A percentile compares a stretch with the other conserved stretches of the same genome.
phyloP scores from a whole-genome alignment of 768 basidiomycete species.

The Pholiota microspora region DNA sequence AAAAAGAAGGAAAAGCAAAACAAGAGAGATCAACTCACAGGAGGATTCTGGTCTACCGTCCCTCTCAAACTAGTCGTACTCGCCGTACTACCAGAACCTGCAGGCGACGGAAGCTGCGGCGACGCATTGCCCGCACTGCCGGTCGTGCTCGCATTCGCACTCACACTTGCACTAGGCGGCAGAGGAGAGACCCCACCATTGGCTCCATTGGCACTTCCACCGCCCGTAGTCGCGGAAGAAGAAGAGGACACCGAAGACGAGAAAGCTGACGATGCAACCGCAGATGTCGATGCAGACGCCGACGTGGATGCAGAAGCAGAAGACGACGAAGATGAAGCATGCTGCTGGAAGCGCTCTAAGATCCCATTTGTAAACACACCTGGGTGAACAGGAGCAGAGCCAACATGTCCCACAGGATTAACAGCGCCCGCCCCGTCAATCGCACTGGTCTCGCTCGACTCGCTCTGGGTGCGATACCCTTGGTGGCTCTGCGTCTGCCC shows the following conservation, averaged over 20 bases:
- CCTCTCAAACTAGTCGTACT: constrained; percentile 41
- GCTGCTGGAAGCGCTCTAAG: constrained; percentile 5
- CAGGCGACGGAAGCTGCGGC: constrained; percentile 76
- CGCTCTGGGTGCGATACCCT: constrained; percentile 14
- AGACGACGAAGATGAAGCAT: constrained; percentile 1
- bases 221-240: constrained; percentile 3
- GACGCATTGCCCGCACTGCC: constrained; percentile 48
- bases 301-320: constrained; percentile 7
- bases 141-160: constrained; percentile 23
- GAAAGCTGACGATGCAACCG: neutral
- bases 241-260: neutral
- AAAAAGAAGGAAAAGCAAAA: constrained; percentile 6
- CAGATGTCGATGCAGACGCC: constrained; percentile 1
- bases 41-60: constrained; percentile 88
- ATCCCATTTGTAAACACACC: constrained; percentile 7
- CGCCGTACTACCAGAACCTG: constrained; percentile 25
- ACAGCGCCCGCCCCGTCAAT: constrained; percentile 9
- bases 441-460: constrained; percentile 16
- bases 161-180: constrained; percentile 33
- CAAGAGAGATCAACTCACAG: constrained; percentile 45
- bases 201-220: neutral
- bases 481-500: constrained; percentile 1
- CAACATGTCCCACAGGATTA: constrained; percentile 18
- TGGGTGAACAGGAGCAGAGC: constrained; percentile 7
- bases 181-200: constrained; percentile 37